phyloP scores from a whole-genome alignment of 495 filamentous ascomycete genomes.

The Sabuloglossum arenarium region DNA sequence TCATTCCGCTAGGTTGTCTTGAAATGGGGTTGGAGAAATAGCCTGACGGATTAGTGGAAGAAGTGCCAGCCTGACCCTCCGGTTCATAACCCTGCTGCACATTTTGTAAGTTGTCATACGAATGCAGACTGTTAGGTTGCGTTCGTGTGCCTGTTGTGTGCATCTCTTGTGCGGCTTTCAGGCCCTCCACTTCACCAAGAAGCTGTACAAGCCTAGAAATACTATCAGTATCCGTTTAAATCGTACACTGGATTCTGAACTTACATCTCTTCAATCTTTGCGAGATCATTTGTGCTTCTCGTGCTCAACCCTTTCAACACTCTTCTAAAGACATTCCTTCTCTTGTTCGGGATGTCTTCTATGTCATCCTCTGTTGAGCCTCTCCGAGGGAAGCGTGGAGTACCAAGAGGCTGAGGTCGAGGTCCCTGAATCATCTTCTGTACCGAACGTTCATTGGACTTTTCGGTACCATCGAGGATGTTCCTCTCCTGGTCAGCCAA shows the following conservation, averaged over 20 bases:
- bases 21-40: conserved; percentile 49
- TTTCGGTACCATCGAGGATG: conserved; percentile 63
- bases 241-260: conserved; percentile 3
- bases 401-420: conserved; percentile 30
- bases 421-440: conserved; percentile 71
- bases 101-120: conserved; percentile 33
- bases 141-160: conserved; percentile 10
- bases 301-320: conserved; percentile 74
- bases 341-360: conserved; percentile 60
- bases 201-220: conserved; percentile 44
- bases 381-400: conserved; percentile 4
- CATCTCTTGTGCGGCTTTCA: conserved; percentile 41
- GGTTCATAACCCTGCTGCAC: conserved; percentile 55
- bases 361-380: conserved; percentile 26
- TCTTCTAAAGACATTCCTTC: conserved; percentile 73
- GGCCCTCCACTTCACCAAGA: conserved; percentile 70
- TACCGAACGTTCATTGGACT: conserved; percentile 64
- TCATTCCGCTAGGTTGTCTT: conserved; percentile 34
- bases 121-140: conserved; percentile 22
- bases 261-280: conserved; percentile 79
- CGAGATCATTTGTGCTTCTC: conserved; percentile 70
- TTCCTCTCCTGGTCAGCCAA: conserved; percentile 69
- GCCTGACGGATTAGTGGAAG: conserved; percentile 55
- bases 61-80: conserved; percentile 62
- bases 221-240: not conserved